Base-by-base conservation (phyloP, 306 rosid species). In the Senna tora region DNA sequence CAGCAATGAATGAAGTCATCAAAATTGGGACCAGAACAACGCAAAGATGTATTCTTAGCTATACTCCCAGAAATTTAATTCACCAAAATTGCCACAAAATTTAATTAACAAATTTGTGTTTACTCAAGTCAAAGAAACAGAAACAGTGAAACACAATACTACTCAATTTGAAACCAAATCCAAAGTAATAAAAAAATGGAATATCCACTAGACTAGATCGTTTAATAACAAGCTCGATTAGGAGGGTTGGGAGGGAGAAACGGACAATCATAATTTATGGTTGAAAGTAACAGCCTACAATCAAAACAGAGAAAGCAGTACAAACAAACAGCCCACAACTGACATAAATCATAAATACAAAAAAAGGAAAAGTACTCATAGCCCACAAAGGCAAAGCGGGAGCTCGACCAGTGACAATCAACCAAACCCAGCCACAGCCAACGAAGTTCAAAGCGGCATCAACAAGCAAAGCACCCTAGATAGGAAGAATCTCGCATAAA, bases 401-500 rank as follows among this genome's bases (percentile, higher is more conserved):
- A 56, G 80, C 74, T 75, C 79, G 75, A 47, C 83, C 81, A 39
- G 96, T 84, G 67, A 94, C 91, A 41, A 91, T 69, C 33, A 94
- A 77, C 97, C 96, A 89, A 75, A 94, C 87, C 91, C 81, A 85
- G 13, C 96, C 97, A 75, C 91, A 94, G 0, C 99, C 99, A 55
- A 91, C 2, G 32, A 94, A 67, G 28, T 87, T 91, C 84, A 85
- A 71, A 39, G 72, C 1, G 12, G 89, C 94, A 36, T 97, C 99
- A 13, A 94, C 84, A 21, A 94, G 79, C 1, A 91, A 61, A 53
- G 87, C 88, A 15, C 67, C 95, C 95, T 95, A 94, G 6, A 85
- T 34, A 20, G 99, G 97, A 68, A 91, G 65, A 19, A 86, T 70
- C 88, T 94, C 99, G 49, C 95, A 81, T 47, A 94, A 55, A 0